phyloP scores from a whole-genome alignment of 192 early-diverging fungal genomes.

The Backusella tarrabulga region DNA sequence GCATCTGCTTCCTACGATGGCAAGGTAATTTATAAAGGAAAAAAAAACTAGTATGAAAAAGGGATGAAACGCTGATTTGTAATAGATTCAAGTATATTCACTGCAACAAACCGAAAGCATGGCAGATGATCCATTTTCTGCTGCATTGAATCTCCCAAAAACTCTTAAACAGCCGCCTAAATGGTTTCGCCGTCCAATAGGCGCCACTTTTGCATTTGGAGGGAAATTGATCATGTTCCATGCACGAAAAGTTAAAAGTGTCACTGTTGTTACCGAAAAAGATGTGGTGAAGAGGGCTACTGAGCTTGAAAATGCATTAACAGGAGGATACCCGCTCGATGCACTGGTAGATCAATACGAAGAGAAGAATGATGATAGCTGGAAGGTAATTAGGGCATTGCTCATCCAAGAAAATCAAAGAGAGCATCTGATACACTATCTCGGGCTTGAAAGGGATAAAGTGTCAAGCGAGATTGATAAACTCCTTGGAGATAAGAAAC shows the following conservation, averaged over 20 bases:
- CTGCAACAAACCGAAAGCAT: background rate
- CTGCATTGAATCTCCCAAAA: background rate
- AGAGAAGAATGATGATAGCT: background rate
- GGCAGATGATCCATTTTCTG: background rate
- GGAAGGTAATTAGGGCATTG: background rate
- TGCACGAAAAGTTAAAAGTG: constrained; percentile 29
- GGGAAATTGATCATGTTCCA: constrained; percentile 79
- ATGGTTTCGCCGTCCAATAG: constrained; percentile 86
- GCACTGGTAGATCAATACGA: background rate
- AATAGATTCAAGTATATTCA: background rate
- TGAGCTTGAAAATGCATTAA: background rate
- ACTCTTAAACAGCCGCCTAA: constrained; percentile 80
- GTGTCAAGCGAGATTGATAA: constrained; percentile 42
- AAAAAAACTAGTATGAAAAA: background rate
- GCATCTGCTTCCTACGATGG: constrained; percentile 92
- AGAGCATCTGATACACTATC: background rate
- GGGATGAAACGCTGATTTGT: background rate
- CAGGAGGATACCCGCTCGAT: background rate
- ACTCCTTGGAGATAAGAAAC: background rate
- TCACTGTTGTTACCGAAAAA: constrained; percentile 22
- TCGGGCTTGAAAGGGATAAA: constrained; percentile 78
- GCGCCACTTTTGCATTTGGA: constrained; percentile 84
- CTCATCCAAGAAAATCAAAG: background rate
- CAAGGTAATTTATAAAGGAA: constrained; percentile 38
- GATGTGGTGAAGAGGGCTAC: background rate